Conservation (phyloP, 2,329 filamentous ascomycete genomes). For the Talaromyces sp. region DNA sequence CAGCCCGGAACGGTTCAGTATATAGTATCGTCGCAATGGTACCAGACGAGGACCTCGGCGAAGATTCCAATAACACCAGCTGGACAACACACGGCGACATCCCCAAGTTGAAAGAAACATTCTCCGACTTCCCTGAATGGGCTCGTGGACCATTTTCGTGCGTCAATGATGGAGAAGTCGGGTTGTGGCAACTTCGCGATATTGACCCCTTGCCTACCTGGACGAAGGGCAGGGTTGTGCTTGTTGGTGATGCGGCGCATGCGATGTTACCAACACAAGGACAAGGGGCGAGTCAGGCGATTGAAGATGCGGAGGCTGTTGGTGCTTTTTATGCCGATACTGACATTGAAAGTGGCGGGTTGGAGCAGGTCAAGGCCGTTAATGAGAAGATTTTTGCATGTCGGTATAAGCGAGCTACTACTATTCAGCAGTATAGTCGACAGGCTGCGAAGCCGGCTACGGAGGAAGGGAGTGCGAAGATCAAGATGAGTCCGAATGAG, state of each 20-base stretch:
- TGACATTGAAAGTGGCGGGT: not conserved
- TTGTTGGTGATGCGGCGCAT: constrained; percentile 6
- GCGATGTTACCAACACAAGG: constrained; percentile 6
- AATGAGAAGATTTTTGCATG: constrained; percentile 17
- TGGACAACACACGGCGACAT: constrained; percentile 44
- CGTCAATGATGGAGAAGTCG: constrained; percentile 31
- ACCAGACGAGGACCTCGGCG: constrained; percentile 39
- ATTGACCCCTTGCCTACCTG: constrained; percentile 41
- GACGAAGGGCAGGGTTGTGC: constrained; percentile 20
- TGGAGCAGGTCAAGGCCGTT: not conserved
- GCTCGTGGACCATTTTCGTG: constrained; percentile 32
- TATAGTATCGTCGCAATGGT: constrained; percentile 47
- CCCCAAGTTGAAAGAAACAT: constrained; percentile 34
- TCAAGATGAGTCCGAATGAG: constrained; percentile 14
- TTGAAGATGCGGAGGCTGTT: constrained; percentile 9
- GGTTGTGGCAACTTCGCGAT: constrained; percentile 48
- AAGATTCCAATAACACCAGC: constrained; percentile 36
- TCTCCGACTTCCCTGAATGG: constrained; percentile 44
- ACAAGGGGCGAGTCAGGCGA: constrained; percentile 3
- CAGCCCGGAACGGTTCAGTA: constrained; percentile 40
- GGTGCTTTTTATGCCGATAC: constrained; percentile 5
- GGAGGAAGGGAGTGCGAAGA: constrained; percentile 26
- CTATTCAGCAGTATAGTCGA: constrained; percentile 46
- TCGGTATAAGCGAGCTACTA: constrained; percentile 38
- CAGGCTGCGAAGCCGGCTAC: constrained; percentile 42